phyloP scores from a whole-genome alignment of 441 rosid species.

The Syzygium syzygioides region DNA sequence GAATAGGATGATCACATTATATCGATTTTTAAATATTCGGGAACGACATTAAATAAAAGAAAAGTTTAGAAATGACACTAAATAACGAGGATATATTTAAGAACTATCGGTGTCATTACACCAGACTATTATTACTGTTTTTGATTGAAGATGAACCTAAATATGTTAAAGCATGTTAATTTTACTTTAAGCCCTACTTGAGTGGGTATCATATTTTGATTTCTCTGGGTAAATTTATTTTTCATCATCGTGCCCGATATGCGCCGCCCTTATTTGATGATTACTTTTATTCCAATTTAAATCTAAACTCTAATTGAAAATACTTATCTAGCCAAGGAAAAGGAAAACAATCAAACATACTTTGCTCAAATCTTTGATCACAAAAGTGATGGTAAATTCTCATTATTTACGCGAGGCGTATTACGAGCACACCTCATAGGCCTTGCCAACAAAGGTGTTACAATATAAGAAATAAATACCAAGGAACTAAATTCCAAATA shows the following conservation, averaged over 20 bases:
- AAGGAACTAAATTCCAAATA: neutral
- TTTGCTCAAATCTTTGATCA: neutral
- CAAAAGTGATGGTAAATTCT: neutral
- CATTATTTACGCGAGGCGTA: neutral
- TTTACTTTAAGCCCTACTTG: neutral
- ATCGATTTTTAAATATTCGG: neutral
- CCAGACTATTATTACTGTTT: neutral
- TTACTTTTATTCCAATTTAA: neutral
- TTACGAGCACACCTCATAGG: neutral
- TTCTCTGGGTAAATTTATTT: neutral
- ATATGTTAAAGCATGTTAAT: neutral
- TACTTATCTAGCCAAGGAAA: neutral
- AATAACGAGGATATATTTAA: neutral
- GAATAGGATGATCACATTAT: neutral
- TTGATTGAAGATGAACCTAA: neutral
- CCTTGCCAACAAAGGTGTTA: neutral
- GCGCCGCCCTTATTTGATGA: too few species aligned
- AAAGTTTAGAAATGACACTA: neutral
- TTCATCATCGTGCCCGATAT: neutral
- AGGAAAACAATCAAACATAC: neutral
- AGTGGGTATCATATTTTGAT: neutral
- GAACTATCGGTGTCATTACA: neutral
- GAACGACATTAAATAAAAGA: neutral
- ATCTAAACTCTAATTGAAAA: neutral
- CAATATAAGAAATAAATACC: neutral